These are phyloP conservation scores for Daldinia grandis DNA, from an alignment of 495 filamentous ascomycete species.

Conservation along the genomic window DNA sequence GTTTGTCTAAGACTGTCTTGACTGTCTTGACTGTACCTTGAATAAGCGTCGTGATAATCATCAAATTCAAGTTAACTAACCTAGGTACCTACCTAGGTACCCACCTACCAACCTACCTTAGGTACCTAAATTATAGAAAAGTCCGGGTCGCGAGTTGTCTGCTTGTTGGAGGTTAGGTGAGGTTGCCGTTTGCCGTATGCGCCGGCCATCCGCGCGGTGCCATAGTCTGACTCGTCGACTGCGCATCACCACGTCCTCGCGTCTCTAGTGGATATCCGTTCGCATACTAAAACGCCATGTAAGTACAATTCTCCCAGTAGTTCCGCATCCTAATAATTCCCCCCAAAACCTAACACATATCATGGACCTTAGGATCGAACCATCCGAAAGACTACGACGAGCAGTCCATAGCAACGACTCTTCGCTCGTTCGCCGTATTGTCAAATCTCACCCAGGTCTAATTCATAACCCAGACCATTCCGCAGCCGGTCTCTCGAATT, in stretches of 20 bases:
- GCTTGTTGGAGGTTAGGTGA: background rate
- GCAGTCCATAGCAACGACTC: constrained; percentile 78
- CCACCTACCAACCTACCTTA: no score
- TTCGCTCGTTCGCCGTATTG: constrained; percentile 74
- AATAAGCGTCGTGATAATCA: background rate
- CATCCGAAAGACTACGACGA: constrained; percentile 70
- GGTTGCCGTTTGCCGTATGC: background rate
- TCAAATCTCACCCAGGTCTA: constrained; percentile 69
- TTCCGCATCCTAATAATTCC: background rate
- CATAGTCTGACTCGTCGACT: background rate
- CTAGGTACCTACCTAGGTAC: no score
- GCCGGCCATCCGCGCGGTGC: constrained; percentile 4
- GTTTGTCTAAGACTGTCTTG: background rate
- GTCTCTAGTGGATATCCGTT: background rate
- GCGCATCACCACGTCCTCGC: background rate
- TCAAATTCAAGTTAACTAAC: no score
- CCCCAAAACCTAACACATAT: background rate
- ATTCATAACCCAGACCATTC: constrained; percentile 77
- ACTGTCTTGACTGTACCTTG: background rate
- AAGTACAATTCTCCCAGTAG: background rate
- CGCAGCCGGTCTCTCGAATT: constrained; percentile 66
- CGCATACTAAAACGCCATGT: background rate
- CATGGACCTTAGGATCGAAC: constrained; percentile 64
- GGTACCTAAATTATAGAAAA: background rate
- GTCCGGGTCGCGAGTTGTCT: background rate